A percentile compares a stretch with the other conserved stretches of the same genome.
Evolutionary conservation across 208 protist species (phyloP).

Genomic region (Wallacemonas collosoma): DNA sequence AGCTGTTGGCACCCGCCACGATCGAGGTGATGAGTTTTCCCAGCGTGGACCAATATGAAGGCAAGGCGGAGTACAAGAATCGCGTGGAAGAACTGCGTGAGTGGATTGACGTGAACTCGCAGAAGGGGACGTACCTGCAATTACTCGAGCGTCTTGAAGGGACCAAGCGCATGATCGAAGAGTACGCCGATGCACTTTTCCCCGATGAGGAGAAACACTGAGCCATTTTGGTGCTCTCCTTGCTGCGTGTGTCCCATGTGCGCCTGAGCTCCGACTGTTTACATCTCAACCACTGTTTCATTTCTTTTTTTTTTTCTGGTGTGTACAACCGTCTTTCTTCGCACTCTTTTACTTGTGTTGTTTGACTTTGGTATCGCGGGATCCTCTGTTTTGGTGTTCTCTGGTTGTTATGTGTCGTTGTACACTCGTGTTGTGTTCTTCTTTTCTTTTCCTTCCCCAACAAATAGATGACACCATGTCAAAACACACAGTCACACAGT

Average conservation of each 20-base stretch:
- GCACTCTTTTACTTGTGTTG: background rate
- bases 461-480: too few species aligned
- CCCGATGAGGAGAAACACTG: constrained; percentile 31
- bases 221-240: background rate
- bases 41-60: constrained; percentile 42
- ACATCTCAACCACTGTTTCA: background rate
- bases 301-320: background rate
- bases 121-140: constrained; percentile 67
- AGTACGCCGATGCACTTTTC: constrained; percentile 64
- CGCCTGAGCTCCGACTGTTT: background rate
- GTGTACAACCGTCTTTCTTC: background rate
- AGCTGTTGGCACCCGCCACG: constrained; percentile 59
- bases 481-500: too few species aligned
- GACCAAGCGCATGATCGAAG: constrained; percentile 55
- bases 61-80: constrained; percentile 58
- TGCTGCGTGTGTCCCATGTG: background rate
- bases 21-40: constrained; percentile 63
- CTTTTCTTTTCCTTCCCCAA: too few species aligned
- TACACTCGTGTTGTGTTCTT: too few species aligned
- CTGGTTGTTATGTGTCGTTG: too few species aligned
- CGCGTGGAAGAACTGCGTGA: constrained; percentile 76
- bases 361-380: too few species aligned
- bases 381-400: too few species aligned
- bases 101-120: constrained; percentile 82
- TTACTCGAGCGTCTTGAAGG: constrained; percentile 63